phyloP scores from a whole-genome alignment of 202 grass and related monocot genomes.

The Elaeis oleifera region DNA sequence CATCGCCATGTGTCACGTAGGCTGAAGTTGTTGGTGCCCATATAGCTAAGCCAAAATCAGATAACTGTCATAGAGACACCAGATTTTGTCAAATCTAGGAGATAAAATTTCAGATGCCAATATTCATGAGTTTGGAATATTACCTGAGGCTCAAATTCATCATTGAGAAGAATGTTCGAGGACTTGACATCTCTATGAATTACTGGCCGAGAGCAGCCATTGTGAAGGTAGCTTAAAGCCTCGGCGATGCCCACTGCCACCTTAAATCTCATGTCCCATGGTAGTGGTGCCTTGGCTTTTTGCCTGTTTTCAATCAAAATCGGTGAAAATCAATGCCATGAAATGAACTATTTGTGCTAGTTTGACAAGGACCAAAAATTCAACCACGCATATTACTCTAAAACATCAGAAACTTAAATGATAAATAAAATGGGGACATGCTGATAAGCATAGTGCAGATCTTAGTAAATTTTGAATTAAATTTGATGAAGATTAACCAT shows the following conservation, averaged over 20 bases:
- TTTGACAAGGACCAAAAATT: no score
- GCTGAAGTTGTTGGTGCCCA: slow-evolving; percentile 60
- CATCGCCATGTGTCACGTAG: slow-evolving; percentile 53
- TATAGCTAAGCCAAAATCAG: slow-evolving; percentile 82
- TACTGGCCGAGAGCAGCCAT: slow-evolving; percentile 7
- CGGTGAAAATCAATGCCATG: no score
- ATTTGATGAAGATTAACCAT: no score
- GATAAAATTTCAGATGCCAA: neutral
- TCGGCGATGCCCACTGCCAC: slow-evolving; percentile 10
- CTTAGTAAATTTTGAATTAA: no score
- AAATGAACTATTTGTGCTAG: no score
- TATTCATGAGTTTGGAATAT: neutral
- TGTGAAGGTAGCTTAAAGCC: slow-evolving; percentile 10
- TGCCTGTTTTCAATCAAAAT: neutral
- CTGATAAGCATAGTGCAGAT: no score
- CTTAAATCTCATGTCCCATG: slow-evolving; percentile 14
- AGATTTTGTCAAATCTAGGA: no score
- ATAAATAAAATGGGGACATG: no score
- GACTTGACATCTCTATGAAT: slow-evolving; percentile 18
- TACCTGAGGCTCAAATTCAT: slow-evolving; percentile 19
- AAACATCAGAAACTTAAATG: no score
- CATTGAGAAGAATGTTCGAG: slow-evolving; percentile 14
- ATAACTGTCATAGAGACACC: slow-evolving; percentile 35
- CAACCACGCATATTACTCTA: no score
- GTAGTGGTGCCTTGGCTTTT: neutral